These are phyloP conservation scores for Scolecobasidium constrictum DNA, from an alignment of 2,329 filamentous ascomycete genomes.

Conservation along the genomic window DNA sequence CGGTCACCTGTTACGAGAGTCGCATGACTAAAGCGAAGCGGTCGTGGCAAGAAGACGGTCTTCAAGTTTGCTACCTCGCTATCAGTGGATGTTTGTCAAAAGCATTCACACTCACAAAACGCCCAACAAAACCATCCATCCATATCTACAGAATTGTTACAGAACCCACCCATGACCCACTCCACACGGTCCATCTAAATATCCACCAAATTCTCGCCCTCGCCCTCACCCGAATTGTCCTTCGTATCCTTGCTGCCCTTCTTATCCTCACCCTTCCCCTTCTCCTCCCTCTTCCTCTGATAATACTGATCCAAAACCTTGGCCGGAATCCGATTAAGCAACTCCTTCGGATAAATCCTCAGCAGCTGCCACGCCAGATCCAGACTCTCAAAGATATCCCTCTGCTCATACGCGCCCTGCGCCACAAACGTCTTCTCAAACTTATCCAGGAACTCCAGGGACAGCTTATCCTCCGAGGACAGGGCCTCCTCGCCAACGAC, in stretches of 20 bases:
- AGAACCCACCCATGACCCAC: neutral
- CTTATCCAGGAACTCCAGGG: conserved; percentile 95
- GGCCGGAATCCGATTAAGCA: conserved; percentile 70
- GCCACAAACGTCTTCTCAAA: conserved; percentile 93
- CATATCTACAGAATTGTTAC: neutral
- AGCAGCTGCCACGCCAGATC: conserved; percentile 95
- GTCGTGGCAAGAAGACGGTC: too few relatives aligned
- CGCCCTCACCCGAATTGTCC: conserved; percentile 24
- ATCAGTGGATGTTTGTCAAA: too few relatives aligned
- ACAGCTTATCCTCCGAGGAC: conserved; percentile 92
- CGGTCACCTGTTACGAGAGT: too few relatives aligned
- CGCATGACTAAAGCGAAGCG: too few relatives aligned
- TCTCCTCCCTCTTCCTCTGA: conserved; percentile 28
- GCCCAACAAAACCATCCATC: too few relatives aligned
- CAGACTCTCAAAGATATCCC: conserved; percentile 84
- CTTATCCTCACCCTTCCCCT: conserved; percentile 24
- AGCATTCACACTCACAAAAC: too few relatives aligned
- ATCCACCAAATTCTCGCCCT: conserved; percentile 1
- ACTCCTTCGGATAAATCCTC: conserved; percentile 93
- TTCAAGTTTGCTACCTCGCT: too few relatives aligned
- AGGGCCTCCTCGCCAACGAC: conserved; percentile 97
- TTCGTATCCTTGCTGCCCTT: conserved; percentile 29
- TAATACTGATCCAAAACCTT: conserved; percentile 43
- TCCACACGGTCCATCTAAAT: conserved; percentile 1
- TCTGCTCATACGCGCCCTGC: conserved; percentile 85